Conservation (phyloP, 129 eudicot species). For the Helichrysum umbraculigerum region DNA sequence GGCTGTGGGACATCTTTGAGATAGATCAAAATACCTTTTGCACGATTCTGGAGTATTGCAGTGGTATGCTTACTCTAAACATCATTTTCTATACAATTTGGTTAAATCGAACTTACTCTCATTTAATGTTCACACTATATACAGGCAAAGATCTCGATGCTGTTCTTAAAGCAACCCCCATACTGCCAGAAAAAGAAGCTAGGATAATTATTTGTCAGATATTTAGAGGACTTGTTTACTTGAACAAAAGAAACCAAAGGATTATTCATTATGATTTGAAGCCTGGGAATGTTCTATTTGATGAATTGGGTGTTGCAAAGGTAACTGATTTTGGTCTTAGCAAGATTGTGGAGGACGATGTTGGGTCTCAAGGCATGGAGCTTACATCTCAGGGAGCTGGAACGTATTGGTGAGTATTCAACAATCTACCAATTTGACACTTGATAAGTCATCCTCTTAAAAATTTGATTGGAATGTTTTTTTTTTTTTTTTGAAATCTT, state of each 20-base stretch:
- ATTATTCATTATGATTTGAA: constrained; percentile 96
- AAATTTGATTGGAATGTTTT: constrained; percentile 1
- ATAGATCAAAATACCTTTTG: constrained; percentile 97
- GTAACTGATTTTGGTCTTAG: constrained; percentile 99
- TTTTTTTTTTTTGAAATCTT: background rate
- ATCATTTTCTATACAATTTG: background rate
- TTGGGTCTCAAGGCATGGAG: constrained; percentile 99
- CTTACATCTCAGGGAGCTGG: constrained; percentile 99
- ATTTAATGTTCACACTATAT: background rate
- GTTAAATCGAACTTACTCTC: too few species aligned
- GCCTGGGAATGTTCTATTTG: constrained; percentile 97
- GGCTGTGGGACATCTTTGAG: constrained; percentile 97
- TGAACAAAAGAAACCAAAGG: constrained; percentile 88
- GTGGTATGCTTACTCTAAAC: constrained; percentile 54
- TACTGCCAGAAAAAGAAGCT: constrained; percentile 92
- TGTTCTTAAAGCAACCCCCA: constrained; percentile 81
- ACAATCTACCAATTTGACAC: background rate
- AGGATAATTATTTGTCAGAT: constrained; percentile 87
- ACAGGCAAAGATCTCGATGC: constrained; percentile 98
- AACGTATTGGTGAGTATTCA: constrained; percentile 82
- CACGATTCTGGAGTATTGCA: constrained; percentile 89
- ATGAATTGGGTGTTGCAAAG: constrained; percentile 93
- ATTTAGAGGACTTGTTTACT: constrained; percentile 95
- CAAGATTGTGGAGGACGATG: constrained; percentile 98
- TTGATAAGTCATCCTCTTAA: background rate